Conservation (phyloP, 2,329 filamentous ascomycete genomes). For the Remersonia thermophila region DNA sequence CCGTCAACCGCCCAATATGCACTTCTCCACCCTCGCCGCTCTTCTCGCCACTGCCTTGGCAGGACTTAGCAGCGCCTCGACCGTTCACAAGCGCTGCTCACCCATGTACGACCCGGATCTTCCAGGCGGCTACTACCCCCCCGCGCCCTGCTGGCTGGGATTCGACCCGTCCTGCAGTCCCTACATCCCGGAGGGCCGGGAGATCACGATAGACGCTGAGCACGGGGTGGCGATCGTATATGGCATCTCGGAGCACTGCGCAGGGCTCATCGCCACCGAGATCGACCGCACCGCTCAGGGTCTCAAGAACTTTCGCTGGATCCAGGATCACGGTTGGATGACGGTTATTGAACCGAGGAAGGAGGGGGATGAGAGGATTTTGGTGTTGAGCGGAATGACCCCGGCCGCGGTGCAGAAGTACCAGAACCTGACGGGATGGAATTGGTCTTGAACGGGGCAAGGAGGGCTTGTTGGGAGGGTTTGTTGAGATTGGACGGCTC, state of each 20-base stretch:
- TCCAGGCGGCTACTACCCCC: conserved; percentile 15
- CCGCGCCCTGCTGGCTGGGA: conserved; percentile 20
- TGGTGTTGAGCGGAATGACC: conserved; percentile 18
- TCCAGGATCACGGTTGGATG: conserved; percentile 13
- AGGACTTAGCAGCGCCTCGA: background rate
- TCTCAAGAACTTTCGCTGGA: conserved; percentile 17
- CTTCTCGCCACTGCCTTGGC: background rate
- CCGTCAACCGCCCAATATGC: no score
- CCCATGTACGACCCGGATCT: conserved; percentile 14
- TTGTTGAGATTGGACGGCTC: background rate
- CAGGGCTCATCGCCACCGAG: conserved; percentile 16
- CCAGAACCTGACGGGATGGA: conserved; percentile 3
- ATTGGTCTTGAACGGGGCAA: background rate
- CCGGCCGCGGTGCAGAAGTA: conserved; percentile 12
- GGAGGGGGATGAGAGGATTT: conserved; percentile 6
- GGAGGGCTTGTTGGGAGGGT: background rate
- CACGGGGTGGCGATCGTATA: conserved; percentile 15
- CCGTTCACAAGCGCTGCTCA: conserved; percentile 16
- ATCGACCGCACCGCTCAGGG: conserved; percentile 14
- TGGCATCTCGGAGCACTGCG: conserved; percentile 14
- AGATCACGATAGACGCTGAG: conserved; percentile 13
- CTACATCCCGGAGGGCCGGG: conserved; percentile 9
- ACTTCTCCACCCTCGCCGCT: background rate
- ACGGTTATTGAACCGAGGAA: conserved; percentile 4
- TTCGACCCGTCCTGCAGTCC: conserved; percentile 16